Base-by-base conservation (phyloP, 306 rosid genomes). In the Nissolia schottii region DNA sequence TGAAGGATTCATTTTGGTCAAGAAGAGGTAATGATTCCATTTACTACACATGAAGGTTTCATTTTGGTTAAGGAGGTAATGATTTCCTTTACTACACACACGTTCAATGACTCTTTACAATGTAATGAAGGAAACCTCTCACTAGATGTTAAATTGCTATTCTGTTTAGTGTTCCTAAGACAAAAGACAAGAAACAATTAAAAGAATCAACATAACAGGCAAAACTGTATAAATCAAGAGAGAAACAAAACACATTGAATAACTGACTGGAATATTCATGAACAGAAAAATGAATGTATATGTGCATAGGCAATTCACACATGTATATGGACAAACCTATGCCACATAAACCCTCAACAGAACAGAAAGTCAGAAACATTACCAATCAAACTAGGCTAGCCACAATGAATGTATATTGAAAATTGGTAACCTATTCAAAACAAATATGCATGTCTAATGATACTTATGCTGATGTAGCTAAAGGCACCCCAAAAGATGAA, bases 111-210 rank as follows among this genome's bases (percentile, higher is more conserved):
- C 32, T 37, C 29, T 37, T 38, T 20, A 40, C 64, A 37, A 23
- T 41, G 19, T 23, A 62, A 63, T 63, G 67, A 71, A 53, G 58
- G 23, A 61, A 70, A 77, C 23, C 31, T 75, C 54, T 34, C 70
- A 34, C 31, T 29, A 15, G 46, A 55, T 43, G 29, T 45, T 76
- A 46, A 74, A 48, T 58, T 58, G 70, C 45, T 34, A 11, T 25
- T 1, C 16, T 46, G 16, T 54, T 67, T n/a, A n/a, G n/a, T n/a
- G n/a, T n/a, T 57, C 45, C 69, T n/a, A 67, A 67, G 59, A 45
- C 6, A 15, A 63, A 51, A 56, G 18, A 56, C 34, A 59, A 29
- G 70, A 73, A 74, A 43, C 45, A 56, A 65, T n/a, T 20, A 50
- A 75, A 22, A 56, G 29, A 22, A 20, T 16, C 41, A 65, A 24